These are phyloP conservation scores for Trichomonas tenax DNA, from an alignment of 208 protist genomes.

Conservation along the genomic window DNA sequence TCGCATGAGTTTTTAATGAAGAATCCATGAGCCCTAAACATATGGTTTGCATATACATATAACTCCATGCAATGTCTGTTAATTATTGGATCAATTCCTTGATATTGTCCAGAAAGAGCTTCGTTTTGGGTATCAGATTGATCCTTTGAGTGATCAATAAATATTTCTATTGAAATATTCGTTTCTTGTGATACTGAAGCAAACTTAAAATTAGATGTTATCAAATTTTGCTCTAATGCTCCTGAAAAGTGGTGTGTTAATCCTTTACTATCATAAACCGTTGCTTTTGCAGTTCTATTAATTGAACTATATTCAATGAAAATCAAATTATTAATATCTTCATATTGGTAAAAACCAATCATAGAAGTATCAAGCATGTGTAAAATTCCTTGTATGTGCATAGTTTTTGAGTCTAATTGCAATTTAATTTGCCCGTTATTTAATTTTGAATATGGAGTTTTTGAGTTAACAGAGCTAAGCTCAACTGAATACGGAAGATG, in stretches of 20 bases:
- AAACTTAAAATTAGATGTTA: background rate
- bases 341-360: background rate
- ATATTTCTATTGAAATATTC: background rate
- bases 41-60: background rate
- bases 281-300: background rate
- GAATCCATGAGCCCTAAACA: background rate
- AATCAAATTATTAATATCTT: background rate
- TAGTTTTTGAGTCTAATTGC: background rate
- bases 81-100: background rate
- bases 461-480: background rate
- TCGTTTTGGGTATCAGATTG: background rate
- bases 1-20: background rate
- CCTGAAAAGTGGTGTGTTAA: background rate
- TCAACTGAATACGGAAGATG: background rate
- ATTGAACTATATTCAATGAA: background rate
- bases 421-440: background rate
- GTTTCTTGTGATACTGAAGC: background rate
- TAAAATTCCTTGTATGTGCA: background rate
- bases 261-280: background rate
- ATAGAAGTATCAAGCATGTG: background rate
- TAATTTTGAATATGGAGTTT: background rate
- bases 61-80: background rate
- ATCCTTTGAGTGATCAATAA: background rate
- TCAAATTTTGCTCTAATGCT: background rate
- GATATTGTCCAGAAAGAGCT: background rate